A percentile compares a stretch with the other conserved stretches of the same genome.
These are phyloP conservation scores for Phytophthora chlamydospora DNA, from an alignment of 352 stramenopile genomes.

Conservation along the genomic window DNA sequence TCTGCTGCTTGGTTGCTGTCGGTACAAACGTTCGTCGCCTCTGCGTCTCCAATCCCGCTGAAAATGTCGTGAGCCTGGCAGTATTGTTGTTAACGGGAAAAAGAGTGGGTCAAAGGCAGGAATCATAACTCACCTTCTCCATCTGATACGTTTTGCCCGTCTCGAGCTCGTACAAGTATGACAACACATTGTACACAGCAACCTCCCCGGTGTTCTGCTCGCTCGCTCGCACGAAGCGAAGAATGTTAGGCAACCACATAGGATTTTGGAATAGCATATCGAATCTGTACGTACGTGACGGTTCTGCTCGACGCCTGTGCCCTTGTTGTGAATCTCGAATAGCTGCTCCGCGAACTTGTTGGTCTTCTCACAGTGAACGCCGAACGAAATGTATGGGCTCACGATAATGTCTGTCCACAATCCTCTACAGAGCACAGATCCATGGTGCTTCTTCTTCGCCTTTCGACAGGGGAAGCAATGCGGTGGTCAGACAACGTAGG, in stretches of 20 bases:
- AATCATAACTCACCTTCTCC: slow-evolving; percentile 58
- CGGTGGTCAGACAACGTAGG: too few species aligned
- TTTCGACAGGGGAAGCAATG: slow-evolving; percentile 16
- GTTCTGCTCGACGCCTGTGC: slow-evolving; percentile 93
- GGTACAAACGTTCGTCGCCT: slow-evolving; percentile 11
- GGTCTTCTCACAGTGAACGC: slow-evolving; percentile 78
- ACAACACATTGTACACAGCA: slow-evolving; percentile 92
- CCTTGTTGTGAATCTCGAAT: slow-evolving; percentile 94
- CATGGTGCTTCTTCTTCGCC: slow-evolving; percentile 74
- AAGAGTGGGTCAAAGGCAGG: background rate
- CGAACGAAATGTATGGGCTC: slow-evolving; percentile 91
- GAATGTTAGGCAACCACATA: background rate
- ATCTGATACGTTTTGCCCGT: slow-evolving; percentile 88
- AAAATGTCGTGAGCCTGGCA: slow-evolving; percentile 80
- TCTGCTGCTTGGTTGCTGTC: slow-evolving; percentile 13
- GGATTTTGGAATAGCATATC: background rate
- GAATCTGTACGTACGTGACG: slow-evolving; percentile 71
- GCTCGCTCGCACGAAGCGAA: background rate
- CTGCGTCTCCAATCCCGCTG: slow-evolving; percentile 79
- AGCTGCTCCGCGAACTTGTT: slow-evolving; percentile 86
- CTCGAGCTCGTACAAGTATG: slow-evolving; percentile 92
- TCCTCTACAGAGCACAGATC: slow-evolving; percentile 80
- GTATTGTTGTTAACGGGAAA: background rate
- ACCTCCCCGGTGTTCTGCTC: slow-evolving; percentile 92
- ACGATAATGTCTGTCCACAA: slow-evolving; percentile 94